A percentile compares a stretch with the other conserved stretches of the same genome.
Evolutionary conservation across 1,139 yeast species (phyloP).

Genomic region (Yamadazyma sp.): DNA sequence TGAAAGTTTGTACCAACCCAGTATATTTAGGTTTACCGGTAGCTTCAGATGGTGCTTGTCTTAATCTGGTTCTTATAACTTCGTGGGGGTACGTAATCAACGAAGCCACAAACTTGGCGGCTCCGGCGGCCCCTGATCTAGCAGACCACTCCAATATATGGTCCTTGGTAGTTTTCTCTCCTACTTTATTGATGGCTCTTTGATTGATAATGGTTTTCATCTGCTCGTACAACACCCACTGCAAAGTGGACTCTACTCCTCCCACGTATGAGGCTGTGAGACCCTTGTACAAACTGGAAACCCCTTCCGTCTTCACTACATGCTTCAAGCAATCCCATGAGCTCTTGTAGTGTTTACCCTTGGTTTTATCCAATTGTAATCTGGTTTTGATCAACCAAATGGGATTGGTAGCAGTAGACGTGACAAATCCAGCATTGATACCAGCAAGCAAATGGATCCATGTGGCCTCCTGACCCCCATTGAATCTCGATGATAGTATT

Average conservation of each 20-base stretch:
- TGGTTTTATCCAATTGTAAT: constrained; percentile 79
- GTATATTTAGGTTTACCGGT: constrained; percentile 85
- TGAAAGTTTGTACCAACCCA: constrained; percentile 86
- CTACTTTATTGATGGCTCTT: constrained; percentile 50
- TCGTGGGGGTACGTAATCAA: constrained; percentile 96
- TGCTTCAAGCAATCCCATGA: constrained; percentile 82
- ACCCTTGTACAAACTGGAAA: constrained; percentile 80
- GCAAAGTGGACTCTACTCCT: constrained; percentile 88
- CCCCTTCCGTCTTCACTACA: constrained; percentile 75
- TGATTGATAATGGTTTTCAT: constrained; percentile 73
- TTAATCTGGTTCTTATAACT: constrained; percentile 89
- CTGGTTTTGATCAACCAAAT: constrained; percentile 97
- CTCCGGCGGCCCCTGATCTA: constrained; percentile 96
- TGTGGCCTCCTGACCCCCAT: constrained; percentile 74
- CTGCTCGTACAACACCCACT: constrained; percentile 96
- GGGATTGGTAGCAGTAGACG: constrained; percentile 99
- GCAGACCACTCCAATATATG: constrained; percentile 88
- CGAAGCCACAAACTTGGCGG: constrained; percentile 92
- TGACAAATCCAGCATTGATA: constrained; percentile 90
- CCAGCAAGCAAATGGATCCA: constrained; percentile 88
- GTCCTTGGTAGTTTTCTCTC: constrained; percentile 55
- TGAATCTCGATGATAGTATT: constrained; percentile 59
- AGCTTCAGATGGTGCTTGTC: constrained; percentile 83
- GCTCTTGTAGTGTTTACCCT: constrained; percentile 67
- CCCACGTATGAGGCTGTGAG: constrained; percentile 93